These are phyloP conservation scores for Yamadazyma endophytica DNA, from an alignment of 805 yeast genomes.

Conservation along the genomic window DNA sequence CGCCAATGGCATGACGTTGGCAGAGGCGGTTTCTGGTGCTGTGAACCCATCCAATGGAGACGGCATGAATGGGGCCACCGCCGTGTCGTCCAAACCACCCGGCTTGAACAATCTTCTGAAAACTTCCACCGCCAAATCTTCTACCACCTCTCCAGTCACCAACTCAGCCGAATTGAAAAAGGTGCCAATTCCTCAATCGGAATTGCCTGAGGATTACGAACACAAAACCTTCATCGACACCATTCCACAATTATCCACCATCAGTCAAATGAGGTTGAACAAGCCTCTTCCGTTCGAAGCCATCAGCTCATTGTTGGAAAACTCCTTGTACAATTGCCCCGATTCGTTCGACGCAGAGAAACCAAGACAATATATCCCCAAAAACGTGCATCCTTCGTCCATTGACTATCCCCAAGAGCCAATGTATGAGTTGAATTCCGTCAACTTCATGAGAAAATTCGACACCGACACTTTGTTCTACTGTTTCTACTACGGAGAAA, in stretches of 20 bases:
- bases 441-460: slow-evolving; percentile 60
- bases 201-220: slow-evolving; percentile 6
- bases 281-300: slow-evolving; percentile 52
- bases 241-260: slow-evolving; percentile 15
- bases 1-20: slow-evolving; percentile 10
- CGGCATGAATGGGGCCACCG: slow-evolving; percentile 1
- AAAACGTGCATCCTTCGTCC: slow-evolving; percentile 84
- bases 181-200: slow-evolving; percentile 8
- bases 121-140: slow-evolving; percentile 14
- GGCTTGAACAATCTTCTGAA: slow-evolving; percentile 10
- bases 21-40: slow-evolving; percentile 10
- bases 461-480: slow-evolving; percentile 87
- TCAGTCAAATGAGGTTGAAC: slow-evolving; percentile 39
- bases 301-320: slow-evolving; percentile 60
- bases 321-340: slow-evolving; percentile 84
- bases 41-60: no score
- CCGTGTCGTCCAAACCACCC: slow-evolving; percentile 11
- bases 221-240: slow-evolving; percentile 12
- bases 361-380: slow-evolving; percentile 74
- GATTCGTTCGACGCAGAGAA: slow-evolving; percentile 88
- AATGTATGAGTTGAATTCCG: slow-evolving; percentile 59
- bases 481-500: slow-evolving; percentile 78
- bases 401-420: slow-evolving; percentile 88
- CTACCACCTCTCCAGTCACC: slow-evolving; percentile 22
- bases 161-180: no score